These are phyloP conservation scores for Achaetomium macrosporum DNA, from an alignment of 2,329 filamentous ascomycete species.

Conservation along the genomic window DNA sequence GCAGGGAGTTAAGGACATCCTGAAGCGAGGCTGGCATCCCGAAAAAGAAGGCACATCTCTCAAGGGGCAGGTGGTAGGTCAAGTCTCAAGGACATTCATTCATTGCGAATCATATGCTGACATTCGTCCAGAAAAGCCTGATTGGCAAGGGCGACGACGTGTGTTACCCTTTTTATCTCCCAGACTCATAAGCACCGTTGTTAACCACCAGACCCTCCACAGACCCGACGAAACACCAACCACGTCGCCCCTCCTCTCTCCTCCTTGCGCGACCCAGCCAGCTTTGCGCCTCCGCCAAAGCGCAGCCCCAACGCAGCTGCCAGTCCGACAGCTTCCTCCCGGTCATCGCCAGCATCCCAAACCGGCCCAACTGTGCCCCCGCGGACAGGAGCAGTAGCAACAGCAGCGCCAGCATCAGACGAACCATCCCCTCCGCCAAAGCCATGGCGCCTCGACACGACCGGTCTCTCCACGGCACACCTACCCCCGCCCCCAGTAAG, in stretches of 20 bases:
- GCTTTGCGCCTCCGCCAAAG: constrained; percentile 77
- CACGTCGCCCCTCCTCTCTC: constrained; percentile 56
- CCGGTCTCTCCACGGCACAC: constrained; percentile 61
- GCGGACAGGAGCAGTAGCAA: constrained; percentile 9
- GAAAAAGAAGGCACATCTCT: constrained; percentile 40
- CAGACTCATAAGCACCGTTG: background rate
- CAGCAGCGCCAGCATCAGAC: constrained; percentile 24
- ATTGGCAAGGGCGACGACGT: constrained; percentile 36
- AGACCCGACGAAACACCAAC: constrained; percentile 24
- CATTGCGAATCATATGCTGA: background rate
- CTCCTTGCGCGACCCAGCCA: constrained; percentile 66
- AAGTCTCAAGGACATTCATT: background rate
- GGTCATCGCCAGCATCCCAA: constrained; percentile 25
- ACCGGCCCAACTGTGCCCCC: constrained; percentile 24
- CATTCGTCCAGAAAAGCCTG: constrained; percentile 38
- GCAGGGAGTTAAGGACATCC: constrained; percentile 33
- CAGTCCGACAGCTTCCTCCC: constrained; percentile 9
- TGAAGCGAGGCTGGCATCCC: constrained; percentile 49
- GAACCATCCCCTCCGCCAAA: constrained; percentile 46
- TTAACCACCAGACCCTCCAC: background rate
- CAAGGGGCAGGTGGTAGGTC: constrained; percentile 43
- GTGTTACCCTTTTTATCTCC: background rate
- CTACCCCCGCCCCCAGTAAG: constrained; percentile 66
- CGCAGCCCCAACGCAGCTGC: constrained; percentile 33
- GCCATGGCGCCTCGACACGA: constrained; percentile 65